phyloP scores from a whole-genome alignment of 768 basidiomycete species.

The Kwoniella botswanensis region DNA sequence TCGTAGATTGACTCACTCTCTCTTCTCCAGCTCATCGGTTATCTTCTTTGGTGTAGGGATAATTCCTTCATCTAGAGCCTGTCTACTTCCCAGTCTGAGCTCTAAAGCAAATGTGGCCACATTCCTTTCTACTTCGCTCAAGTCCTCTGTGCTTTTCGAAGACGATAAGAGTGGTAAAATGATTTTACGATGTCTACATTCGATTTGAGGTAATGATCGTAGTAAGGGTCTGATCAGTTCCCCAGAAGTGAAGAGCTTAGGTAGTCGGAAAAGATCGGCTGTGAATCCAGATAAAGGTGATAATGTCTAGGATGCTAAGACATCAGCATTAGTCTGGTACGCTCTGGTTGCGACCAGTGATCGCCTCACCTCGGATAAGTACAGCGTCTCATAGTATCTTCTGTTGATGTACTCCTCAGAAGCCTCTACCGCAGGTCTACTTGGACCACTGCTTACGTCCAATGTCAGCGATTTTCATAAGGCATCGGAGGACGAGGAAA shows the following conservation, averaged over 20 bases:
- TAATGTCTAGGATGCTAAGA: constrained; percentile 12
- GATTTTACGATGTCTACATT: constrained; percentile 35
- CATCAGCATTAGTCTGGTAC: background rate
- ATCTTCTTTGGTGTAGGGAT: constrained; percentile 30
- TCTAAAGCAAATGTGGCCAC: constrained; percentile 24
- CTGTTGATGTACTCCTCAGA: constrained; percentile 7
- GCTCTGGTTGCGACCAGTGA: background rate
- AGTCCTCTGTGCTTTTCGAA: background rate
- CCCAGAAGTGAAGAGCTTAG: background rate
- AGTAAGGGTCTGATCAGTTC: constrained; percentile 21
- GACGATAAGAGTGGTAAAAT: constrained; percentile 26
- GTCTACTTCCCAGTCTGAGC: constrained; percentile 31
- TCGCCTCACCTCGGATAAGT: constrained; percentile 37
- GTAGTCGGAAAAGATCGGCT: constrained; percentile 23
- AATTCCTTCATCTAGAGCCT: constrained; percentile 25
- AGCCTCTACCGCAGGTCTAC: background rate
- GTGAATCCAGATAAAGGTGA: constrained; percentile 30
- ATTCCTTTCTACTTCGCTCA: constrained; percentile 3
- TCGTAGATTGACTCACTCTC: constrained; percentile 44
- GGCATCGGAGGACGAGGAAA: background rate
- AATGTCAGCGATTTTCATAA: background rate
- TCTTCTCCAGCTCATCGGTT: constrained; percentile 47
- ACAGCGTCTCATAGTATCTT: constrained; percentile 40
- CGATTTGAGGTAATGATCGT: constrained; percentile 39
- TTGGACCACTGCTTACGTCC: constrained; percentile 9